Evolutionary conservation across 2,329 filamentous ascomycete genomes (phyloP).

Genomic region (Zelopaecilomyces penicillatus): DNA sequence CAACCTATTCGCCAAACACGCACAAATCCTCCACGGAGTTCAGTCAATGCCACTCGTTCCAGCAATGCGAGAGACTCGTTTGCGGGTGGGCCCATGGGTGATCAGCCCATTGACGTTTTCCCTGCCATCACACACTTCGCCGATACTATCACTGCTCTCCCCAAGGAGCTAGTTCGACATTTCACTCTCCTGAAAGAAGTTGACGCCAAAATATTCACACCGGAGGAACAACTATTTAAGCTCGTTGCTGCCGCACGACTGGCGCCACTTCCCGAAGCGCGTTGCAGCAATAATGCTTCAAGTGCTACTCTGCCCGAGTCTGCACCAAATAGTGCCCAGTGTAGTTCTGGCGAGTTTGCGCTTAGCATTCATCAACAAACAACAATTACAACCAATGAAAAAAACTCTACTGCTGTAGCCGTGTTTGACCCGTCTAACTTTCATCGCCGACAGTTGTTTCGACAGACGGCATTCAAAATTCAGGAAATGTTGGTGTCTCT

Average conservation of each 20-base stretch:
- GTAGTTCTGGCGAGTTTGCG: slow-evolving; percentile 35
- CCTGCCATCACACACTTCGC: slow-evolving; percentile 69
- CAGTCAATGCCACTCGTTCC: slow-evolving; percentile 37
- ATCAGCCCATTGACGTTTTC: slow-evolving; percentile 58
- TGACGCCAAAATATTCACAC: slow-evolving; percentile 88
- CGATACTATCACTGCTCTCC: slow-evolving; percentile 83
- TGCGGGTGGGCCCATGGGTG: slow-evolving; percentile 34
- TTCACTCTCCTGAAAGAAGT: slow-evolving; percentile 96
- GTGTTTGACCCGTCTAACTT: slow-evolving; percentile 51
- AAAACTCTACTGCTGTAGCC: slow-evolving; percentile 31
- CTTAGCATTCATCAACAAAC: slow-evolving; percentile 27
- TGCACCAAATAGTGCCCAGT: slow-evolving; percentile 41
- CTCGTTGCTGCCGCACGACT: slow-evolving; percentile 59
- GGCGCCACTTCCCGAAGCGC: slow-evolving; percentile 38
- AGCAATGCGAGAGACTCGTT: slow-evolving; percentile 37
- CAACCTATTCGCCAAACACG: slow-evolving; percentile 59
- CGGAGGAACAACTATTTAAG: slow-evolving; percentile 73
- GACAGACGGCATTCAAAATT: slow-evolving; percentile 68
- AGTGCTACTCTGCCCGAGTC: slow-evolving; percentile 34
- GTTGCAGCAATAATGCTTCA: slow-evolving; percentile 35
- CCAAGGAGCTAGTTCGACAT: slow-evolving; percentile 90
- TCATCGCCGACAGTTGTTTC: slow-evolving; percentile 64
- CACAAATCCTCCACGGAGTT: slow-evolving; percentile 52
- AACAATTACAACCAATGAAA: slow-evolving; percentile 34
- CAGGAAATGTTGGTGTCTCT: slow-evolving; percentile 81